Evolutionary conservation across 192 early-diverging fungal species (phyloP).

Genomic region (Anaeromyces robustus): DNA sequence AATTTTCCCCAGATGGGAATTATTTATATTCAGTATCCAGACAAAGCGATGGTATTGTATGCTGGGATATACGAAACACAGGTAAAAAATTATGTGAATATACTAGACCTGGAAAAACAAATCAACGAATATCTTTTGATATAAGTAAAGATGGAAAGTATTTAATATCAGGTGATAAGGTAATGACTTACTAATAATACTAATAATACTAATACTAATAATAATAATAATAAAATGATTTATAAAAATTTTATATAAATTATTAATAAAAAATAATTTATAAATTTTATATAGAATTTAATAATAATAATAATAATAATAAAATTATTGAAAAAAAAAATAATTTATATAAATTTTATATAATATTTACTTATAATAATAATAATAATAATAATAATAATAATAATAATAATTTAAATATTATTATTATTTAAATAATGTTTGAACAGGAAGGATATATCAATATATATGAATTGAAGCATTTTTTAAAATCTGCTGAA

Average conservation of each 20-base stretch:
- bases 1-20: slow-evolving; percentile 49
- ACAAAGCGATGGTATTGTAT: slow-evolving; percentile 34
- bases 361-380: no score
- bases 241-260: no score
- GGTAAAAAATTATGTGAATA: slow-evolving; percentile 35
- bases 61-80: slow-evolving; percentile 70
- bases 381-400: no score
- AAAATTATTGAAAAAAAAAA: no score
- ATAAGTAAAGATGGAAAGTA: slow-evolving; percentile 39
- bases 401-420: no score
- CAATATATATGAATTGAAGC: slow-evolving; percentile 9
- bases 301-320: no score
- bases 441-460: slow-evolving; percentile 23
- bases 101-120: slow-evolving; percentile 34
- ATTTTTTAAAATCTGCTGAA: not conserved
- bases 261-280: no score
- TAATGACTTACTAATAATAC: no score
- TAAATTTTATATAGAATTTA: no score
- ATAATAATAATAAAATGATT: no score
- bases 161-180: slow-evolving; percentile 44
- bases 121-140: slow-evolving; percentile 58
- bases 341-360: no score
- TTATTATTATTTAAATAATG: not conserved
- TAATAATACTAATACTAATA: no score
- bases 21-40: slow-evolving; percentile 55